Evolutionary conservation across 805 yeast genomes (phyloP).

Genomic region (Komagataella pastoris): DNA sequence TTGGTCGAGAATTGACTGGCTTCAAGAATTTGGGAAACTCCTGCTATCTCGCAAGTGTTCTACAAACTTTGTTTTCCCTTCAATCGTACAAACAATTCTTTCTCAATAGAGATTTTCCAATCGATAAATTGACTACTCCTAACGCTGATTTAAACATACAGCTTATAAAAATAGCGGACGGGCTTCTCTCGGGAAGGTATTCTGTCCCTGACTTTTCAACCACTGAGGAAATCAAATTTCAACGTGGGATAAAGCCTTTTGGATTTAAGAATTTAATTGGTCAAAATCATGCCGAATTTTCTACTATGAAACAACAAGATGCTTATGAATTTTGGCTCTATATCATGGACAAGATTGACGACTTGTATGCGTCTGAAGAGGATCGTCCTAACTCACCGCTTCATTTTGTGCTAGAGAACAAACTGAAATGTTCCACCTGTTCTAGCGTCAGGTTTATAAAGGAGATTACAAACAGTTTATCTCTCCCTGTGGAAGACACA

Average conservation of each 20-base stretch:
- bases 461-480: slow-evolving; percentile 49
- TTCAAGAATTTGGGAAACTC: slow-evolving; percentile 85
- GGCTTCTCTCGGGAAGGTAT: slow-evolving; percentile 62
- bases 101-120: slow-evolving; percentile 16
- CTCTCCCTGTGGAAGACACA: slow-evolving; percentile 43
- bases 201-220: slow-evolving; percentile 39
- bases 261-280: slow-evolving; percentile 72
- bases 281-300: slow-evolving; percentile 66
- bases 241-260: slow-evolving; percentile 65
- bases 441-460: slow-evolving; percentile 40
- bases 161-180: slow-evolving; percentile 67
- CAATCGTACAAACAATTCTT: slow-evolving; percentile 26
- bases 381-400: slow-evolving; percentile 39
- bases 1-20: slow-evolving; percentile 74
- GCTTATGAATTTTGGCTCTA: slow-evolving; percentile 80
- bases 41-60: slow-evolving; percentile 74
- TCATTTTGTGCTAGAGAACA: slow-evolving; percentile 52
- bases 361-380: slow-evolving; percentile 20
- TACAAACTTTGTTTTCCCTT: slow-evolving; percentile 55
- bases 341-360: slow-evolving; percentile 50
- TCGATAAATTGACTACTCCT: slow-evolving; percentile 17
- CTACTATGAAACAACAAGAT: slow-evolving; percentile 86
- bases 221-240: slow-evolving; percentile 35
- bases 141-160: slow-evolving; percentile 70
- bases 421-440: slow-evolving; percentile 47